phyloP scores from a whole-genome alignment of 441 rosid species.

The Viola pubescens region DNA sequence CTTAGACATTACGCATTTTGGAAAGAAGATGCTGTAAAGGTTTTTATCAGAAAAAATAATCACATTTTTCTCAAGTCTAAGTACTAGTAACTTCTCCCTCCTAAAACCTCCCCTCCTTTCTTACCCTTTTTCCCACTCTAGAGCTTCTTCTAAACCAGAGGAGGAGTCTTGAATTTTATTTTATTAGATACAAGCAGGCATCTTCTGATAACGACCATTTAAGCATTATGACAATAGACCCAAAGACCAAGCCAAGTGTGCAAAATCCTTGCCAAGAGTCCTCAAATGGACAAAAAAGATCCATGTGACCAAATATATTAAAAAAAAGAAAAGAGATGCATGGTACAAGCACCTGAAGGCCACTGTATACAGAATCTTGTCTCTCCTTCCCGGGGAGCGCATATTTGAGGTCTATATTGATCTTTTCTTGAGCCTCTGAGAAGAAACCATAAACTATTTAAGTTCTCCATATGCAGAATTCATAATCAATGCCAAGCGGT shows the following conservation, averaged over 20 bases:
- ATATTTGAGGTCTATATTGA: constrained; percentile 58
- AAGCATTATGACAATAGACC: not conserved
- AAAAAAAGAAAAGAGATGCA: constrained; percentile 9
- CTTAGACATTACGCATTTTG: too few species aligned
- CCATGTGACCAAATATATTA: not conserved
- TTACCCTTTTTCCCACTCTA: not conserved
- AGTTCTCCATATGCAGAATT: not conserved
- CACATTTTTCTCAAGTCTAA: too few species aligned
- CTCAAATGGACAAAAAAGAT: not conserved
- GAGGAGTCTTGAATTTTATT: not conserved
- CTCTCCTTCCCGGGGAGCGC: constrained; percentile 92
- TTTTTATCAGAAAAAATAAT: too few species aligned
- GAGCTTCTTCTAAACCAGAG: not conserved
- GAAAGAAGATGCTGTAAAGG: too few species aligned
- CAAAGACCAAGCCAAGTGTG: not conserved
- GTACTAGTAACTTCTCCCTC: too few species aligned
- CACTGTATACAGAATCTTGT: constrained; percentile 84
- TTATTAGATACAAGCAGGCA: not conserved
- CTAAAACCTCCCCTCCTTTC: too few species aligned
- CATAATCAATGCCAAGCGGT: not conserved
- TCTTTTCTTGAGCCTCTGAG: constrained; percentile 47
- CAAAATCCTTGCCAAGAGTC: not conserved
- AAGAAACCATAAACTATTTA: constrained; percentile 10
- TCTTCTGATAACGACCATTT: not conserved
- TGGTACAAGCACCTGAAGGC: constrained; percentile 59